These are phyloP conservation scores for Neocucurbitaria cava DNA, from an alignment of 2,329 filamentous ascomycete genomes.

Conservation along the genomic window DNA sequence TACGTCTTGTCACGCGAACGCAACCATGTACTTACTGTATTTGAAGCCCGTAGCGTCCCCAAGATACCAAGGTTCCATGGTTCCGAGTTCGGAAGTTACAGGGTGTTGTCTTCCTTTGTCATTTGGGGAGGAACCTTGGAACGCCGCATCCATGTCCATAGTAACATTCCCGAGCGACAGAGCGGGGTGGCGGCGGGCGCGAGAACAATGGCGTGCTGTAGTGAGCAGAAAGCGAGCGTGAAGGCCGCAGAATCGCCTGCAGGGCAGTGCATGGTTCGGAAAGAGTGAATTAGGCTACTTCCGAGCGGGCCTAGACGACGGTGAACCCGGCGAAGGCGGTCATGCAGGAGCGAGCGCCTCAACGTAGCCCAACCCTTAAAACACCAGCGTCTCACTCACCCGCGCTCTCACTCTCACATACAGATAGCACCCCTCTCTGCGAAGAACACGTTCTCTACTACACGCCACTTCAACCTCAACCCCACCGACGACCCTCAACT, in stretches of 20 bases:
- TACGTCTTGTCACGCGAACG: conserved; percentile 7
- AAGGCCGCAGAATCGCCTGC: conserved; percentile 10
- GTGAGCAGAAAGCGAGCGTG: conserved; percentile 2
- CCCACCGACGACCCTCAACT: not conserved
- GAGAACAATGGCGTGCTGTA: conserved; percentile 1
- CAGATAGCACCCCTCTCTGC: conserved; percentile 1
- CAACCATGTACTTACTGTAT: not conserved
- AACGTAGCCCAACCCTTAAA: conserved; percentile 12
- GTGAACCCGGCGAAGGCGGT: conserved; percentile 28
- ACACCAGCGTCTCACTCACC: conserved; percentile 14
- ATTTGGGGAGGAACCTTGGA: not conserved
- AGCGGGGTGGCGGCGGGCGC: conserved; percentile 7
- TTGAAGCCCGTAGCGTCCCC: not conserved
- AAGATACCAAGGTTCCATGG: not conserved
- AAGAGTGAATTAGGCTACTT: conserved; percentile 27
- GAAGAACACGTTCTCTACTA: conserved; percentile 5
- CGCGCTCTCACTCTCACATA: conserved; percentile 3
- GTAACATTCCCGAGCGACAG: conserved; percentile 9
- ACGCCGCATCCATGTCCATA: not conserved
- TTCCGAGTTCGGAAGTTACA: conserved; percentile 24
- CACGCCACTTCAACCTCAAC: not conserved
- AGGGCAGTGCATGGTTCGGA: conserved; percentile 7
- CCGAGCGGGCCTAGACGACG: conserved; percentile 19
- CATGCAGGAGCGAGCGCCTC: conserved; percentile 3
- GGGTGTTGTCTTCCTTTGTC: not conserved